Conservation (phyloP, 805 yeast species). For the Candida glaebosa region DNA sequence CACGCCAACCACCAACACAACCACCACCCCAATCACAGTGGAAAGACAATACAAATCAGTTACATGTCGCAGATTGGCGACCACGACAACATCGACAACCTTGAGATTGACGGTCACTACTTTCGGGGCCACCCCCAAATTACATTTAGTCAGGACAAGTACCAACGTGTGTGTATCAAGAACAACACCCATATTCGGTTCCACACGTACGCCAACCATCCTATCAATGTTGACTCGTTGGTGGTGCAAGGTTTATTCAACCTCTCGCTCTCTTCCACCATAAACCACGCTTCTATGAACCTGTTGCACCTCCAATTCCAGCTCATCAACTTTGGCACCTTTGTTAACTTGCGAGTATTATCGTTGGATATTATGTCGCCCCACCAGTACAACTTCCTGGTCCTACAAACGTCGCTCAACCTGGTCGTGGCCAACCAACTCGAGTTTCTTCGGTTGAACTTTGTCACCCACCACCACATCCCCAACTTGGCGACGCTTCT, state of each 20-base stretch:
- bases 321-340: not conserved
- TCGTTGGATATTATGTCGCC: slow-evolving; percentile 2
- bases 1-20: too few relatives aligned
- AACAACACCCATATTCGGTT: slow-evolving; percentile 1
- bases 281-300: not conserved
- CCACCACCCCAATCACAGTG: too few relatives aligned
- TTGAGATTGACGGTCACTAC: slow-evolving; percentile 1
- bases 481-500: not conserved
- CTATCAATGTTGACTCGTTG: not conserved
- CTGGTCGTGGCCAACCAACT: not conserved
- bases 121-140: slow-evolving; percentile 2
- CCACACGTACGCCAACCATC: not conserved
- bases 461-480: not conserved
- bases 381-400: not conserved
- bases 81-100: not conserved
- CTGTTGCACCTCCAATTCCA: not conserved
- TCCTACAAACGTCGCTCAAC: not conserved
- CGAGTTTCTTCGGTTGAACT: not conserved
- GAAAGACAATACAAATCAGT: not conserved
- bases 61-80: not conserved
- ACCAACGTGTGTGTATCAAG: not conserved
- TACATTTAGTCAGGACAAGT: not conserved
- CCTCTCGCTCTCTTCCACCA: slow-evolving; percentile 2
- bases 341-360: not conserved
- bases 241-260: not conserved